Conservation (phyloP, 495 filamentous ascomycete species). For the Peziza echinospora region DNA sequence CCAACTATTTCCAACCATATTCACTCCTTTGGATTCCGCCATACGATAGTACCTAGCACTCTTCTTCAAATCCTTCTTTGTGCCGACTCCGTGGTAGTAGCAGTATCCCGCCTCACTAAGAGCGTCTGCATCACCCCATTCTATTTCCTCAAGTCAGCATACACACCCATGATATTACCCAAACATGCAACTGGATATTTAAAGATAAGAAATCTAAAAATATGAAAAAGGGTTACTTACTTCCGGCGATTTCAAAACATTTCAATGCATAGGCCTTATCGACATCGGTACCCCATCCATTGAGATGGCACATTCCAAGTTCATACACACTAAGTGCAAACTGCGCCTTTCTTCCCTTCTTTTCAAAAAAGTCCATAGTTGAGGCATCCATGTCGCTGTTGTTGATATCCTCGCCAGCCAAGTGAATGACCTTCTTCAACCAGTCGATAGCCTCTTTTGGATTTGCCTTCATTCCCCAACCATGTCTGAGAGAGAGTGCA, state of each 20-base stretch:
- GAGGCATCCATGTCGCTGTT: constrained; percentile 57
- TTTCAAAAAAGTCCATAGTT: constrained; percentile 38
- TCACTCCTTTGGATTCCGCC: constrained; percentile 83
- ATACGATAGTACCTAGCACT: constrained; percentile 74
- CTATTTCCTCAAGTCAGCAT: constrained; percentile 20
- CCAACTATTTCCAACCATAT: constrained; percentile 96
- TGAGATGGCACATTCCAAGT: constrained; percentile 88
- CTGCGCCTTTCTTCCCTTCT: constrained; percentile 64
- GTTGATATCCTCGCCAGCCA: constrained; percentile 57
- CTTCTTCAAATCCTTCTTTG: constrained; percentile 90
- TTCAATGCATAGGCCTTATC: constrained; percentile 71
- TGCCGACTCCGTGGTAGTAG: constrained; percentile 64
- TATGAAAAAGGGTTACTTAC: constrained; percentile 26
- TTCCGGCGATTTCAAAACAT: constrained; percentile 89
- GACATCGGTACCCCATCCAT: constrained; percentile 90
- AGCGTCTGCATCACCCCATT: constrained; percentile 91
- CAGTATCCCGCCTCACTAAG: constrained; percentile 75
- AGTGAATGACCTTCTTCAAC: constrained; percentile 73
- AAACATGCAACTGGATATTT: neutral
- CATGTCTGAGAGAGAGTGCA: constrained; percentile 87
- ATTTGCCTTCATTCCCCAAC: constrained; percentile 91
- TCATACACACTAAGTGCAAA: constrained; percentile 92
- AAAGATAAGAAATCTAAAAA: neutral
- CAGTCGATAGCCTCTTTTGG: constrained; percentile 73
- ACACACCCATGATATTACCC: neutral